Evolutionary conservation across 2,329 filamentous ascomycete species (phyloP).

Genomic region (Thelonectria rubi): DNA sequence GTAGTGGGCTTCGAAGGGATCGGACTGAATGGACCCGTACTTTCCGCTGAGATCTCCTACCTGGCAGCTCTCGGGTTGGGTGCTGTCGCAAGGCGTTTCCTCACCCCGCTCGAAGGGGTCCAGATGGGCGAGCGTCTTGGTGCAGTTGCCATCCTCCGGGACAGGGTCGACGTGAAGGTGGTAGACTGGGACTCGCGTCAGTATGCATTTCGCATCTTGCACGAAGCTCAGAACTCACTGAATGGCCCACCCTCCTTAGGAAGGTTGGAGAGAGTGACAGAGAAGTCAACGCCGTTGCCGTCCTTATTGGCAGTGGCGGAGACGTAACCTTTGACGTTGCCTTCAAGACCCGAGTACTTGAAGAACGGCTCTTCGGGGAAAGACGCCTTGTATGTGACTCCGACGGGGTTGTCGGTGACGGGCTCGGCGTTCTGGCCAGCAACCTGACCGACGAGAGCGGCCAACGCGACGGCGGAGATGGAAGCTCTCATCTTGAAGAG

Average conservation of each 20-base stretch:
- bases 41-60: slow-evolving; percentile 82
- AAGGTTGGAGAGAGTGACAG: slow-evolving; percentile 65
- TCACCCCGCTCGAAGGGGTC: slow-evolving; percentile 76
- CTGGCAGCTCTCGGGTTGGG: slow-evolving; percentile 71
- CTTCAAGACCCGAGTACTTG: slow-evolving; percentile 55
- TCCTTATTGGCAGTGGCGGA: slow-evolving; percentile 55
- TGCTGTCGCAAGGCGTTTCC: slow-evolving; percentile 65
- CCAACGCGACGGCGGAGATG: slow-evolving; percentile 39
- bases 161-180: slow-evolving; percentile 76
- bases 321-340: slow-evolving; percentile 65
- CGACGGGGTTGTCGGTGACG: slow-evolving; percentile 64
- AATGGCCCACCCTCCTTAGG: slow-evolving; percentile 67
- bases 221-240: slow-evolving; percentile 54
- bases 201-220: slow-evolving; percentile 5
- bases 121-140: slow-evolving; percentile 70
- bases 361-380: slow-evolving; percentile 65
- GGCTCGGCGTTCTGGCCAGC: slow-evolving; percentile 57
- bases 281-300: slow-evolving; percentile 65
- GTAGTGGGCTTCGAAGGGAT: slow-evolving; percentile 61
- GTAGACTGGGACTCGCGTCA: slow-evolving; percentile 62
- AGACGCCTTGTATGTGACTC: slow-evolving; percentile 62
- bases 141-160: slow-evolving; percentile 75
- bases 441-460: slow-evolving; percentile 43
- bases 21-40: slow-evolving; percentile 66
- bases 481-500: slow-evolving; percentile 35